Conservation (phyloP, 1,284 basidiomycete species). For the Exobasidium cylindrosporum region DNA sequence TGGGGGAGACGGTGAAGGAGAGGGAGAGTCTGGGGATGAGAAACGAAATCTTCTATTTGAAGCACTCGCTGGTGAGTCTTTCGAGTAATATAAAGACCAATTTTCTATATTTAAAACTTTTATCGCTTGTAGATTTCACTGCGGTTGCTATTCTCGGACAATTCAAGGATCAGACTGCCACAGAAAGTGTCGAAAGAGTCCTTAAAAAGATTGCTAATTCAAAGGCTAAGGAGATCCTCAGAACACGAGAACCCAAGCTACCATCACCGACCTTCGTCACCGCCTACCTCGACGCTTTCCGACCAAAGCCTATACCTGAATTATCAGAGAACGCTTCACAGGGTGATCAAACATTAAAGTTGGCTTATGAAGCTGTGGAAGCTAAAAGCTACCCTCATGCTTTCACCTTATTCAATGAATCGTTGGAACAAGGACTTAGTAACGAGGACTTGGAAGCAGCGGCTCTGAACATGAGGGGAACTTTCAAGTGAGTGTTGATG, state of each 20-base stretch:
- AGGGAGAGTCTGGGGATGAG: conserved; percentile 57
- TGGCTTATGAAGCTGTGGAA: conserved; percentile 77
- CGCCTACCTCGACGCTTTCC: conserved; percentile 96
- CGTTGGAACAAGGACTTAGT: conserved; percentile 82
- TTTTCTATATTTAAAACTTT: not conserved
- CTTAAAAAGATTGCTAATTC: conserved; percentile 76
- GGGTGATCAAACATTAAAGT: conserved; percentile 79
- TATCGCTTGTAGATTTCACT: conserved; percentile 72
- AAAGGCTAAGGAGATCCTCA: conserved; percentile 71
- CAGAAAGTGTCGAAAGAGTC: conserved; percentile 83
- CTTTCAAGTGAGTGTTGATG: conserved; percentile 65
- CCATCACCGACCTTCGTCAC: conserved; percentile 91
- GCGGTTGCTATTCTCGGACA: conserved; percentile 90
- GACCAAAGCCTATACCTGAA: conserved; percentile 67
- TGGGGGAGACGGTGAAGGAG: conserved; percentile 67
- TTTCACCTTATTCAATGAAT: conserved; percentile 75
- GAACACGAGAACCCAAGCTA: conserved; percentile 75
- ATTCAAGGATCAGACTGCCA: conserved; percentile 78
- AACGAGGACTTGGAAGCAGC: conserved; percentile 71
- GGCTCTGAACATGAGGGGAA: conserved; percentile 88
- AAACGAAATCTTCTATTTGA: conserved; percentile 37
- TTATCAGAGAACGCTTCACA: conserved; percentile 72
- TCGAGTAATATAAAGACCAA: not conserved
- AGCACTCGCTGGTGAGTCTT: conserved; percentile 22
- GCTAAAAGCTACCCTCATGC: conserved; percentile 86